Evolutionary conservation across 176 grass and related monocot species (phyloP), one percentile per base, ranked within the genome.

Genomic region (Carex scoparia): DNA sequence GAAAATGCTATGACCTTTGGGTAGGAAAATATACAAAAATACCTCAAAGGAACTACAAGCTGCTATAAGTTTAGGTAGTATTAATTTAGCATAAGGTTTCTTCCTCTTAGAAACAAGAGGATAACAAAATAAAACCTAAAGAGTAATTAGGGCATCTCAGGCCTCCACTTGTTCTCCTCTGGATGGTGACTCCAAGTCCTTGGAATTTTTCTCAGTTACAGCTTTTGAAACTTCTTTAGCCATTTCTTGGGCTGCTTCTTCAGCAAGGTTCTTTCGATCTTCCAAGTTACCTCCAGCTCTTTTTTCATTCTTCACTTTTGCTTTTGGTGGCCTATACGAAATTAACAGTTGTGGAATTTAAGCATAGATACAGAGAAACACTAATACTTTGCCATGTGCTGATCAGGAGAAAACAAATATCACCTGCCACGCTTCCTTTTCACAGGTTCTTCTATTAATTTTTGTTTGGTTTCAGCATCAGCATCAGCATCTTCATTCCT

Each of bases 91-190:
- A 58, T 7, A 15, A 79, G 27, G 10, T 58, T 79, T 77, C 9
- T 49, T 74, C 73, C 74, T 58, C 53, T 63, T 27, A 53, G 3
- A 78, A 57, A n/a, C 1, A 35, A 32, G 2, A 56, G 30, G 53
- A 58, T 79, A 57, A 58, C 74, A 79, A 79, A 79, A 58, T 11
- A 58, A 13, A 77, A 77, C 46, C 53, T 18, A 78, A 35, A 35
- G 4, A 15, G 19, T 33, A 15, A 27, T 77, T 16, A 56, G 1
- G 53, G 11, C 11, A 75, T 51, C 19, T 75, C 19, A 75, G 3
- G 46, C 12, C 64, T 67, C 30, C 10, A 13, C 8, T 53, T 51
- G 44, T n/a, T 78, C 51, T 56, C 4, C 51, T 1, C 11, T 56
- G 49, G 49, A 32, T 4, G 48, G 10, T 16, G 28, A 77, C 73